Evolutionary conservation across 2,329 filamentous ascomycete species (phyloP).

Genomic region (Aureobasidium sp.): DNA sequence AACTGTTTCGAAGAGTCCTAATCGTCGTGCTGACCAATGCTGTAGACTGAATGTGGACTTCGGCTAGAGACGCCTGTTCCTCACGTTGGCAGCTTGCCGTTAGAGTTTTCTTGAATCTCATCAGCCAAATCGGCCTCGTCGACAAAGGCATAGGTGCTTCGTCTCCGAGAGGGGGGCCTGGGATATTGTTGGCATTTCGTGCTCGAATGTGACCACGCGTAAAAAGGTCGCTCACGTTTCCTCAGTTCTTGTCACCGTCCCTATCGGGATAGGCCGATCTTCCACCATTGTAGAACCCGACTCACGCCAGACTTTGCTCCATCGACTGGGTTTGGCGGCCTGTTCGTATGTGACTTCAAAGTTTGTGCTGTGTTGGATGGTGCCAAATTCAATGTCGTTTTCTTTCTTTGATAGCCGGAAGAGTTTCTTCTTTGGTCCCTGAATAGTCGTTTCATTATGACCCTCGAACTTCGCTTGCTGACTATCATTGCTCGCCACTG

Average conservation of each 20-base stretch:
- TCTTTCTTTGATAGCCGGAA: not conserved
- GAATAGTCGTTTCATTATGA: not conserved
- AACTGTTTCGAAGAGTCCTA: too few relatives aligned
- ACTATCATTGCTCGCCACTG: not conserved
- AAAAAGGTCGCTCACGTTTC: not conserved
- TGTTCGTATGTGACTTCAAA: not conserved
- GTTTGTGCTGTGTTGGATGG: not conserved
- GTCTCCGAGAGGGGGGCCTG: constrained; percentile 3
- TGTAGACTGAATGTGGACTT: not conserved
- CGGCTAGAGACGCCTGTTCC: not conserved
- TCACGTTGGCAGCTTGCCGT: not conserved
- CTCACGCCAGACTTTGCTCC: constrained; percentile 3
- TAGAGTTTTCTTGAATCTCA: not conserved
- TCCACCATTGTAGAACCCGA: not conserved
- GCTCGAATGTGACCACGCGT: not conserved
- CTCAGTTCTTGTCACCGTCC: not conserved
- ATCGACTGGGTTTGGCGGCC: not conserved
- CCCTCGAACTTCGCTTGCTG: not conserved
- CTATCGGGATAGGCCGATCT: not conserved
- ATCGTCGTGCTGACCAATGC: not conserved
- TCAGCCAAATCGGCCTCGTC: not conserved
- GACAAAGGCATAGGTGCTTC: not conserved
- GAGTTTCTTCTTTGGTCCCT: constrained; percentile 5
- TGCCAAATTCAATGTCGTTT: not conserved
- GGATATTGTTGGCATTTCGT: not conserved